Evolutionary conservation across 805 yeast species (phyloP), one percentile per base, ranked within the genome.

Genomic region (Candida montana): DNA sequence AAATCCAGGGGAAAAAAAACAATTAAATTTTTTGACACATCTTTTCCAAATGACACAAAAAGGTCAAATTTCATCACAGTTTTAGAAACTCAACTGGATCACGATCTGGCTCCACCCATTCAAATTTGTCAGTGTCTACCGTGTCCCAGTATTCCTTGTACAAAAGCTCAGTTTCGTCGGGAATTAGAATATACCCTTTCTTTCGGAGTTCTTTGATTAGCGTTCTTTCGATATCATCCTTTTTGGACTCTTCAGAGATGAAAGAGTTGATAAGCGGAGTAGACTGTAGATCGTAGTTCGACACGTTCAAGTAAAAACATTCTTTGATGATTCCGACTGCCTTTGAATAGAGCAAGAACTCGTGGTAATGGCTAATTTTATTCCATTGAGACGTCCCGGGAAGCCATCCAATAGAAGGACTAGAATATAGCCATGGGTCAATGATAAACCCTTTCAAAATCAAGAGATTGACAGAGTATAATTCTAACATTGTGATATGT

Each of bases 71-170:
- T 23, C 20, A 16, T 41, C 35, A 42, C 7, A 42, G 12, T 11
- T 42, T 17, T 1, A 35, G 7, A 11, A 38, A 37, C 19, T 46
- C 50, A 10, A 44, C 35, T 13, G 45, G 47, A 28, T 44, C 47
- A 16, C 37, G 33, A 23, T 44, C 50, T 5, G 44, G 45, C 10
- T 46, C 50, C 12, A 35, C 35, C 50, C 50, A 46, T 21, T 46
- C 47, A 24, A 46, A 44, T 2, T 37, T 38, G 8, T 47, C 44
- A 7, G 34, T 40, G 7, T 38, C 40, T 7, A 10, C 26, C 3
- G 17, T 12, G 13, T 34, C 43, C 47, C 47, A 46, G 23, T 44
- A 44, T 7, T 44, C 41, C 17, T 36, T 23, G 28, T 35, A 46
- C 38, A 46, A 13, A 7, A 18, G 11, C 19, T 44, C 50, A 5